Conservation (phyloP, 2,329 filamentous ascomycete species). For the Calonectria pteridis region DNA sequence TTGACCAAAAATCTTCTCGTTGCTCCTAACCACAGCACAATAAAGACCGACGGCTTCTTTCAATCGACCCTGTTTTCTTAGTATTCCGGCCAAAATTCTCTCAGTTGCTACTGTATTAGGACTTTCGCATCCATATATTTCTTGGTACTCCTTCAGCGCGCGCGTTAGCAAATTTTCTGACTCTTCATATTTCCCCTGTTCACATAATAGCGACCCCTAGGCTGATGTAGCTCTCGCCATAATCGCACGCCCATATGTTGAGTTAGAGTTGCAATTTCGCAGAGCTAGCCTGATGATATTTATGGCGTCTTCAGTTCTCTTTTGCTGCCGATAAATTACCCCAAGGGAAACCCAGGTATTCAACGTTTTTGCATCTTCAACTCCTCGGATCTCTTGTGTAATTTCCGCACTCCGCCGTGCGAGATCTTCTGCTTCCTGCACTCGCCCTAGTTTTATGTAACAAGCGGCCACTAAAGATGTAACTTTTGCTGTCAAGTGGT, state of each 20-base stretch:
- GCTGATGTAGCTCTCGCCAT: not conserved
- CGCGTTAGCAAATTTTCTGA: not conserved
- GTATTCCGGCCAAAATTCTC: fast-evolving
- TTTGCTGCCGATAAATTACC: not conserved
- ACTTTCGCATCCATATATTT: not conserved
- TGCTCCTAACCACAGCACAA: fast-evolving
- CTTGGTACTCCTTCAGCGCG: not conserved
- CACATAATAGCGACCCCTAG: not conserved
- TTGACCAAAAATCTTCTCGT: not conserved
- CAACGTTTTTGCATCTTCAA: not conserved
- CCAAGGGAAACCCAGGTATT: not conserved
- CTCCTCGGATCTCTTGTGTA: not conserved
- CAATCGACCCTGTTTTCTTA: not conserved
- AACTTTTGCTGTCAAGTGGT: not conserved
- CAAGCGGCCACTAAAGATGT: not conserved
- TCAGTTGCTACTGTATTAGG: not conserved
- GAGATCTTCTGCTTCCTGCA: not conserved
- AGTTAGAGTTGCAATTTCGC: not conserved
- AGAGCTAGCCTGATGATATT: not conserved
- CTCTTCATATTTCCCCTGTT: not conserved
- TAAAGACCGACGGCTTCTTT: not conserved
- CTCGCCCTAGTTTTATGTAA: not conserved
- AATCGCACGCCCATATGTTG: not conserved
- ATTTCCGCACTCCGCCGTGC: not conserved
- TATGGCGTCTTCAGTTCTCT: not conserved